Conservation (phyloP, 768 basidiomycete genomes). For the Boletus bicolor region DNA sequence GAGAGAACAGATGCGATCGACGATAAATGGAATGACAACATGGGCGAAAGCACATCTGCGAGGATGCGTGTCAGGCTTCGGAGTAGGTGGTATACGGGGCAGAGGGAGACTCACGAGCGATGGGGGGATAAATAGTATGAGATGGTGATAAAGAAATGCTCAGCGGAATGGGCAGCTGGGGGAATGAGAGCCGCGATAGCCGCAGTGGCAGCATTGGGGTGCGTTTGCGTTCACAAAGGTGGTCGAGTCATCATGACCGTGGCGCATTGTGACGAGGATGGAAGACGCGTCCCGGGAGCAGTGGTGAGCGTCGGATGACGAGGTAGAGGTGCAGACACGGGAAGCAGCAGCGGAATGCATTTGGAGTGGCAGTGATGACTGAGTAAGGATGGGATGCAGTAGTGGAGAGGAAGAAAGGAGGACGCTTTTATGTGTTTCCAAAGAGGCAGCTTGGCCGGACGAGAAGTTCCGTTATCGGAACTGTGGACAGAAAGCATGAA, state of each 20-base stretch:
- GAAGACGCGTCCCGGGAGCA: constrained; percentile 12
- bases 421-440: constrained; percentile 29
- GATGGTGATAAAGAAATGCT: constrained; percentile 19
- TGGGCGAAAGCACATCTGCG: constrained; percentile 19
- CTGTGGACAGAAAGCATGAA: constrained; percentile 32
- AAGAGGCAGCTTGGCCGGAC: constrained; percentile 25
- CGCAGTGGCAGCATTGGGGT: constrained; percentile 80
- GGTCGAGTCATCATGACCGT: constrained; percentile 25
- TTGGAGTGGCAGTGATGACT: neutral
- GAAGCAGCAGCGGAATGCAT: constrained; percentile 24
- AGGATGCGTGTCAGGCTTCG: neutral
- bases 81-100: neutral
- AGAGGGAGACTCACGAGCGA: constrained; percentile 18
- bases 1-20: constrained; percentile 31
- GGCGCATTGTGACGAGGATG: constrained; percentile 24
- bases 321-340: constrained; percentile 13
- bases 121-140: constrained; percentile 28
- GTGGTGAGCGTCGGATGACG: constrained; percentile 3
- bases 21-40: constrained; percentile 31
- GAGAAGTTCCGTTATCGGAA: constrained; percentile 37
- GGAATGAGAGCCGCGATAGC: constrained; percentile 58
- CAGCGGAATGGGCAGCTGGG: constrained; percentile 66
- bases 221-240: constrained; percentile 48
- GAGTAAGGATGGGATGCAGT: neutral
- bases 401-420: neutral